phyloP scores from a whole-genome alignment of 2,329 filamentous ascomycete species.

The Karstenula rhodostoma region DNA sequence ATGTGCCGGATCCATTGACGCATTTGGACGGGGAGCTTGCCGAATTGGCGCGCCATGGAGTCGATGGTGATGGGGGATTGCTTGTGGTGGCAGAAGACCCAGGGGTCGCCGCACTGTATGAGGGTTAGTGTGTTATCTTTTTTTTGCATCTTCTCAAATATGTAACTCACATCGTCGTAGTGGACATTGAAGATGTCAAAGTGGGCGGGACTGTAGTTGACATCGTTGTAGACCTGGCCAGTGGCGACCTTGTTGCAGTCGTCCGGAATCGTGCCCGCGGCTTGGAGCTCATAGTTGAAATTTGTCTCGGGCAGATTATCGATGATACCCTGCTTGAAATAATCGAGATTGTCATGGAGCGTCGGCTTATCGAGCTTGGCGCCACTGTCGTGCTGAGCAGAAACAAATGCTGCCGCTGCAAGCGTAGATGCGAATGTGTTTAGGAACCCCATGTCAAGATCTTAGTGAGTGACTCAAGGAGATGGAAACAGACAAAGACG shows the following conservation, averaged over 20 bases:
- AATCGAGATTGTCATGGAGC: constrained; percentile 11
- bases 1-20: constrained; percentile 17
- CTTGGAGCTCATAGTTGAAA: constrained; percentile 7
- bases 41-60: constrained; percentile 15
- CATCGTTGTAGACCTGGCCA: neutral
- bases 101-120: constrained; percentile 12
- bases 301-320: constrained; percentile 11
- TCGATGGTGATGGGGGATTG: constrained; percentile 13
- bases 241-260: constrained; percentile 12
- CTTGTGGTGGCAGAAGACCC: constrained; percentile 21
- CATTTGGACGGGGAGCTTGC: constrained; percentile 19
- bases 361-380: constrained; percentile 12
- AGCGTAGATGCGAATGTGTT: constrained; percentile 8
- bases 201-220: constrained; percentile 2
- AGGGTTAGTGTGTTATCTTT: neutral
- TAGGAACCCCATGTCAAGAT: constrained; percentile 3
- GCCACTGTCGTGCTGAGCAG: neutral
- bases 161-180: constrained; percentile 11
- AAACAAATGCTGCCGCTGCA: constrained; percentile 6
- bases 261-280: constrained; percentile 11
- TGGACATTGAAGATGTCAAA: constrained; percentile 16
- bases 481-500: neutral
- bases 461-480: neutral
- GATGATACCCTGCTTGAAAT: constrained; percentile 12
- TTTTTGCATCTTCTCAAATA: too few species aligned